Percentiles rank a stretch among this genome's conserved stretches.
Evolutionary conservation across 2,329 filamentous ascomycete species (phyloP).

Genomic region (Aaosphaeria arxii): DNA sequence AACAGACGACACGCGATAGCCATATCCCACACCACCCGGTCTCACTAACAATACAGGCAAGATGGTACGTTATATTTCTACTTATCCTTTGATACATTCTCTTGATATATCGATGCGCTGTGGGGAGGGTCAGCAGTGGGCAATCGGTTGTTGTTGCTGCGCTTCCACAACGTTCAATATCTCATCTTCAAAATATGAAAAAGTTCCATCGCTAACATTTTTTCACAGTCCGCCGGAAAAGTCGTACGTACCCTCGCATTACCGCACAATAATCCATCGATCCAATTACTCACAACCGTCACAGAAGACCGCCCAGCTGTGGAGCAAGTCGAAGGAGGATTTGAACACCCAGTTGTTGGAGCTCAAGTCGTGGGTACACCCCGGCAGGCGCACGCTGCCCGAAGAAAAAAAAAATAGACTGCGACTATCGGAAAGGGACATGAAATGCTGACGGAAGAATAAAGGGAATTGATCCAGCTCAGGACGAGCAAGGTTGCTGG

Average conservation of each 20-base stretch:
- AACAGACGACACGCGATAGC: slow-evolving; percentile 37
- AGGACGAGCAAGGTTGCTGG: slow-evolving; percentile 96
- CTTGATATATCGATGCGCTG: not conserved
- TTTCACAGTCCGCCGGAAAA: slow-evolving; percentile 60
- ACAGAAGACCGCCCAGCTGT: slow-evolving; percentile 86
- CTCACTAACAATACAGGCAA: slow-evolving; percentile 36
- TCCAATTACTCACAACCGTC: slow-evolving; percentile 31
- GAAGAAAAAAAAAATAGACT: no score
- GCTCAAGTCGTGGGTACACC: slow-evolving; percentile 35
- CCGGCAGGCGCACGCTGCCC: not conserved
- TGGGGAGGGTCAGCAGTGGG: not conserved
- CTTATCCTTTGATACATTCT: slow-evolving; percentile 3
- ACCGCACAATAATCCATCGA: slow-evolving; percentile 20
- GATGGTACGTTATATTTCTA: slow-evolving; percentile 32
- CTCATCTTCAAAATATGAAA: not conserved
- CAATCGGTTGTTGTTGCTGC: not conserved
- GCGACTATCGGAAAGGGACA: slow-evolving; percentile 5
- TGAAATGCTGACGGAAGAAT: slow-evolving; percentile 28
- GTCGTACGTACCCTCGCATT: slow-evolving; percentile 49
- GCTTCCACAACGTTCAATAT: not conserved
- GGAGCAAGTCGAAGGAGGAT: slow-evolving; percentile 99
- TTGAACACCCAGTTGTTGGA: slow-evolving; percentile 66
- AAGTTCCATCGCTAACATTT: slow-evolving; percentile 23
- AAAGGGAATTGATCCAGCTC: slow-evolving; percentile 81
- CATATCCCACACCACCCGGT: slow-evolving; percentile 31